A percentile compares a stretch with the other conserved stretches of the same genome.
Evolutionary conservation across 495 filamentous ascomycete species (phyloP).

Genomic region (Tuber borchii): DNA sequence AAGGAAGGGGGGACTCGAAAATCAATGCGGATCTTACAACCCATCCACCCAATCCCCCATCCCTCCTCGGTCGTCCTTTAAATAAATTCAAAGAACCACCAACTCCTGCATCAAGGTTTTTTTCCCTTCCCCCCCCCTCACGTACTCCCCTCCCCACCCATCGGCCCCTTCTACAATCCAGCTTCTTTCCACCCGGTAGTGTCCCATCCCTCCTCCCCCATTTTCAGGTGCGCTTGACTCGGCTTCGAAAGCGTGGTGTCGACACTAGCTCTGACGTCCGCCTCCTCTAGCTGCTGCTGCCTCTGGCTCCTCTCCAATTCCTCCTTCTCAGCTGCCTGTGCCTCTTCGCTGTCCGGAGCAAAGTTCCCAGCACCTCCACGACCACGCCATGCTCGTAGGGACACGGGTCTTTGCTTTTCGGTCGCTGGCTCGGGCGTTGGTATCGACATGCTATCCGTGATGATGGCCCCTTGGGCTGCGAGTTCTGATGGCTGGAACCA

Average conservation of each 20-base stretch:
- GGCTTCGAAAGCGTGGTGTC: slow-evolving; percentile 31
- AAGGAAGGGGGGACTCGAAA: background rate
- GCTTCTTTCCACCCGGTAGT: slow-evolving; percentile 32
- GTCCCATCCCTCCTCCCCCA: slow-evolving; percentile 17
- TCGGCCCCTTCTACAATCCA: slow-evolving; percentile 19
- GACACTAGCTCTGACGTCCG: slow-evolving; percentile 29
- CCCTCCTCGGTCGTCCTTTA: background rate
- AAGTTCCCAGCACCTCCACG: slow-evolving; percentile 41
- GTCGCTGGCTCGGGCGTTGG: slow-evolving; percentile 32
- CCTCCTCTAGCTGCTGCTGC: slow-evolving; percentile 23
- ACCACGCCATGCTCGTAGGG: slow-evolving; percentile 34
- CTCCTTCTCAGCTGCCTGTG: slow-evolving; percentile 18
- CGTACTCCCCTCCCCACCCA: background rate
- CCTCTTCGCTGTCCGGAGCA: slow-evolving; percentile 21
- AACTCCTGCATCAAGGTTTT: background rate
- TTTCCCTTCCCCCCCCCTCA: background rate
- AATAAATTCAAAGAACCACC: background rate
- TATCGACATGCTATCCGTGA: slow-evolving; percentile 22
- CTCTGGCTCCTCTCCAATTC: slow-evolving; percentile 16
- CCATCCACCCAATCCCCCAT: background rate
- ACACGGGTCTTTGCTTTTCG: slow-evolving; percentile 13
- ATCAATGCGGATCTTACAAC: background rate
- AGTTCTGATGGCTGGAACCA: slow-evolving; percentile 39
- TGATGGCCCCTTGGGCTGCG: slow-evolving; percentile 15
- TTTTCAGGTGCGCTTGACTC: slow-evolving; percentile 30